These are phyloP conservation scores for Tieghemiomyces parasiticus DNA, from an alignment of 192 early-diverging fungal species.

Conservation along the genomic window DNA sequence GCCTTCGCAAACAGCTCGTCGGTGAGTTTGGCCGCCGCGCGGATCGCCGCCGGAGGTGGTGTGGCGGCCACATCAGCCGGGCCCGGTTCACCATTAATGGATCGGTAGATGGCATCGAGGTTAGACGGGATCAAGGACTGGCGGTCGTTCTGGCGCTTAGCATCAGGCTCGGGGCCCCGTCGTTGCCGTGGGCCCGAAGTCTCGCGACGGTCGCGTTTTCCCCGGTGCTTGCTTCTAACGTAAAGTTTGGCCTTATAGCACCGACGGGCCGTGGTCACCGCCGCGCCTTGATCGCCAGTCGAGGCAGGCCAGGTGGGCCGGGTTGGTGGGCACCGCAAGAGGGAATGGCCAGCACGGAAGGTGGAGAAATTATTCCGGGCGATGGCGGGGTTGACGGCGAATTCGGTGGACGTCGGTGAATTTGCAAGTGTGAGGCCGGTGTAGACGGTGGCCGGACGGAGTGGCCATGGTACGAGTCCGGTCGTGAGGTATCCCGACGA, in stretches of 20 bases:
- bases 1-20: conserved; percentile 1
- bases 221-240: neutral
- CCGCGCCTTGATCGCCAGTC: too few species aligned
- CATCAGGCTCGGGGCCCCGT: neutral
- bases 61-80: neutral
- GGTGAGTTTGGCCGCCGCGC: neutral
- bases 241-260: neutral
- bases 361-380: too few species aligned
- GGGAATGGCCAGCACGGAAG: too few species aligned
- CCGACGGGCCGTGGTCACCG: too few species aligned
- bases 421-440: too few species aligned
- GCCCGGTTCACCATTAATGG: neutral
- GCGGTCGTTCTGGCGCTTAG: neutral
- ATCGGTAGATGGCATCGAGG: neutral
- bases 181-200: neutral
- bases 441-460: too few species aligned
- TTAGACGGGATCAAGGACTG: neutral
- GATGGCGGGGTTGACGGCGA: too few species aligned
- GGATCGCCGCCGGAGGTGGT: neutral
- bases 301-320: too few species aligned
- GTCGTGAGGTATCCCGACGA: too few species aligned
- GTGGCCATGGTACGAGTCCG: too few species aligned
- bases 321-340: too few species aligned
- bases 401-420: too few species aligned
- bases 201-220: neutral